These are phyloP conservation scores for Claviceps maximensis DNA, from an alignment of 2,329 filamentous ascomycete species.

Conservation along the genomic window DNA sequence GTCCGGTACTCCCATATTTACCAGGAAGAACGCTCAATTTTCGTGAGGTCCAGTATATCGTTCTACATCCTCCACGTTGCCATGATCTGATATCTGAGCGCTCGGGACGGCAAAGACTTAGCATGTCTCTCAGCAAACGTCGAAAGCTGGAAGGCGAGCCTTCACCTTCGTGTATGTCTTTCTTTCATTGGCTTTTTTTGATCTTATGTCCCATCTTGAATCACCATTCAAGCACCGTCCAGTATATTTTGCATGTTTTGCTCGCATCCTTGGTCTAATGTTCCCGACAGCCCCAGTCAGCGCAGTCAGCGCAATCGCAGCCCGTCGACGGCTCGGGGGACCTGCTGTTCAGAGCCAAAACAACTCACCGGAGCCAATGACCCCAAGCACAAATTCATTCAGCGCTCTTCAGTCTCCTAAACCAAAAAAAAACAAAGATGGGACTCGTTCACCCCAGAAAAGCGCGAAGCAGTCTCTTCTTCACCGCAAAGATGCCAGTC, in stretches of 20 bases:
- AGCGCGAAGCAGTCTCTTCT: background rate
- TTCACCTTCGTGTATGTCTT: conserved; percentile 18
- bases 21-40: background rate
- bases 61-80: background rate
- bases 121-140: conserved; percentile 19
- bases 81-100: background rate
- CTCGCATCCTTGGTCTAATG: background rate
- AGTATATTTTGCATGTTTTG: too few relatives aligned
- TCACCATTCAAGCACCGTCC: background rate
- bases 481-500: conserved; percentile 2
- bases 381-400: conserved; percentile 17
- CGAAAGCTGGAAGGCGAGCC: conserved; percentile 20
- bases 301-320: conserved; percentile 25
- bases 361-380: conserved; percentile 9
- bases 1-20: too few relatives aligned
- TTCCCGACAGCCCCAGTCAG: conserved; percentile 13
- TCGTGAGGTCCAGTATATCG: background rate
- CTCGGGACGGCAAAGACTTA: background rate
- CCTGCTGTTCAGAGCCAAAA: conserved; percentile 5
- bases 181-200: background rate
- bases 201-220: background rate
- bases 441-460: conserved; percentile 11
- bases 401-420: conserved; percentile 14
- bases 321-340: conserved; percentile 17
- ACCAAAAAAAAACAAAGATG: conserved; percentile 4